phyloP scores from a whole-genome alignment of 139 green algal species.

The Chlorella sp. region DNA sequence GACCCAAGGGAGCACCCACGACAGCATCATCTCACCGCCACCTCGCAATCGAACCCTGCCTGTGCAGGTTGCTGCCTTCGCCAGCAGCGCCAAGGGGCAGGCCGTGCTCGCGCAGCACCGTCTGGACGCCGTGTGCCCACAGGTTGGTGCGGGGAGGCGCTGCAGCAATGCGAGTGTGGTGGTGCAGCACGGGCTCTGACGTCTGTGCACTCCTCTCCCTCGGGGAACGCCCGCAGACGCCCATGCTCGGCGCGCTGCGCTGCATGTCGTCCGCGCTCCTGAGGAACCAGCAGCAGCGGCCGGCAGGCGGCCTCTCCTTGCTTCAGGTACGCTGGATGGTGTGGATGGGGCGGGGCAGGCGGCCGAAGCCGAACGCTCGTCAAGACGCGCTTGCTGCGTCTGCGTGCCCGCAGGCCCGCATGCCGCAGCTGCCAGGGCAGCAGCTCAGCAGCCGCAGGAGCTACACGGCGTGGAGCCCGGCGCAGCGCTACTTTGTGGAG shows the following conservation, averaged over 20 bases:
- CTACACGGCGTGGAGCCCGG: slow-evolving; percentile 25
- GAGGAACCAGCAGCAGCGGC: not conserved
- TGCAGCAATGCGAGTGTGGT: not conserved
- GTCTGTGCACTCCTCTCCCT: not conserved
- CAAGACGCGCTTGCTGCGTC: not conserved
- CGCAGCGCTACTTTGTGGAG: slow-evolving; percentile 45
- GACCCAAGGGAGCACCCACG: too few relatives aligned
- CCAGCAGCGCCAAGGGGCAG: not conserved
- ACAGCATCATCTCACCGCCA: not conserved
- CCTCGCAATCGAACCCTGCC: not conserved
- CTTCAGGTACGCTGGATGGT: not conserved
- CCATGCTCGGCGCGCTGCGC: not conserved
- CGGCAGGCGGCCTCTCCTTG: not conserved
- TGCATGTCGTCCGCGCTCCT: not conserved
- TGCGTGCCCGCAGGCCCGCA: not conserved
- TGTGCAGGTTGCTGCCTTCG: not conserved
- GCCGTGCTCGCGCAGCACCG: not conserved
- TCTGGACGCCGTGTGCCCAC: not conserved
- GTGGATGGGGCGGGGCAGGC: not conserved
- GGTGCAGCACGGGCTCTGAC: too few relatives aligned
- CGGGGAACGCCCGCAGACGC: too few relatives aligned
- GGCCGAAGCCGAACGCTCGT: not conserved
- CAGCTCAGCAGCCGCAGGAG: slow-evolving; percentile 3
- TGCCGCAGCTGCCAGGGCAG: not conserved
- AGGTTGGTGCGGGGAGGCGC: not conserved